Base-by-base conservation (phyloP, 441 rosid genomes). In the Metrosideros polymorpha region DNA sequence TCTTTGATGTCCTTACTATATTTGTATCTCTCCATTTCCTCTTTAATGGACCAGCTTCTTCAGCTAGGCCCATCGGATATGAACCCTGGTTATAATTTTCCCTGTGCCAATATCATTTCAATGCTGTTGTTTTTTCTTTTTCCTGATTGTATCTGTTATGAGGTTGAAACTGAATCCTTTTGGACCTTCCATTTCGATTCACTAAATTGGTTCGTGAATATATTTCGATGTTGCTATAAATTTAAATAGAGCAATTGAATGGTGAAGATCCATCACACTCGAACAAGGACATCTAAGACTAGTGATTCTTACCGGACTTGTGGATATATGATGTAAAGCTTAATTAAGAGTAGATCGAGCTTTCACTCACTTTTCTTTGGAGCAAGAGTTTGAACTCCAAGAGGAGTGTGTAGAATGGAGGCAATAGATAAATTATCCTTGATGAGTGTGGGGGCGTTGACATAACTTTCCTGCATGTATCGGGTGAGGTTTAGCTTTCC, bases 11-110 rank as follows among this genome's bases (percentile, higher is more conserved):
- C 84, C 83, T 84, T 61, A 82, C 35, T 52, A 12, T 47, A 51
- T 56, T 52, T 89, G 84, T 84, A 50, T 82, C 24, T 57, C 56
- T 27, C 83, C 32, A 27, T 84, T 18, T 49, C 51, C 85, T 82
- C 84, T 56, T 55, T 61, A 86, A 32, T 75, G 51, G 82, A 84
- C 83, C 61, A 84, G 85, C 84, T 54, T 86, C 85, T 86, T 55
- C 77, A 52, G 45, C 57, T 14, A 35, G 52, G 85, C 50, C 30
- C 57, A 30, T 24, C 76, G 82, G 84, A 88, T 83, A 25, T 83
- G n/a, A 27, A 29, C 79, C 82, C 55, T 82, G 29, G 71, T 25
- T 71, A 85, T 77, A 82, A 35, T 57, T 84, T 86, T 52, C 19
- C 86, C 54, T 83, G 61, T 35, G 51, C 83, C 25, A 17, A 39